Conservation (phyloP, 2,329 filamentous ascomycete species). For the Cercospora brassicicola region DNA sequence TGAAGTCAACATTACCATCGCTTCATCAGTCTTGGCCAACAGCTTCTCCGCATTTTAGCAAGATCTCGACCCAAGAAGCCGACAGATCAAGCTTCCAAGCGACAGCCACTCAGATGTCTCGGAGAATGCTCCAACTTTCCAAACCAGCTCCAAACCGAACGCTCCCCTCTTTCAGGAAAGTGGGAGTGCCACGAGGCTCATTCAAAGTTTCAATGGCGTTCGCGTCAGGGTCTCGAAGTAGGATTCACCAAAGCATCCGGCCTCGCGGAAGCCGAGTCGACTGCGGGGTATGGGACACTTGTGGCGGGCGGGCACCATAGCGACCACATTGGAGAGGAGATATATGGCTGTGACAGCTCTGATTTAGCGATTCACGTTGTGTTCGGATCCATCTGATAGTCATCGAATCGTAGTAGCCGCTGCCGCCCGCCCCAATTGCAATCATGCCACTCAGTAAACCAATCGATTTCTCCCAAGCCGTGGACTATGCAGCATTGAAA, state of each 20-base stretch:
- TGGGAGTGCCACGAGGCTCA: background rate
- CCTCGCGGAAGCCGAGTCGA: slow-evolving; percentile 4
- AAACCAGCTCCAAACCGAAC: background rate
- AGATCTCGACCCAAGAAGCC: background rate
- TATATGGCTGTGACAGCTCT: background rate
- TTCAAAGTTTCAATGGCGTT: background rate
- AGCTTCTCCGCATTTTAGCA: background rate
- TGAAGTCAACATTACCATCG: background rate
- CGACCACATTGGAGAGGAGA: background rate
- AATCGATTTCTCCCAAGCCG: background rate
- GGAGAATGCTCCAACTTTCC: background rate
- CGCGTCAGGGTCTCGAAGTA: background rate
- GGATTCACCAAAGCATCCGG: background rate
- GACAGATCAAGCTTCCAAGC: background rate
- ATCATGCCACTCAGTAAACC: slow-evolving; percentile 7
- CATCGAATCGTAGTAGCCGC: no score
- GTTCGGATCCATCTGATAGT: no score
- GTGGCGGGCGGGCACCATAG: background rate
- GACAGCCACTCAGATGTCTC: background rate
- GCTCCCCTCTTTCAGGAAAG: background rate
- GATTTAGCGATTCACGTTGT: no score
- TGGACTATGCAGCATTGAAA: slow-evolving; percentile 2
- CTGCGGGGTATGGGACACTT: slow-evolving; percentile 1
- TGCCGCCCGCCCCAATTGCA: background rate
- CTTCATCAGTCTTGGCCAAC: background rate